These are phyloP conservation scores for Glycine tomentella DNA, from an alignment of 306 rosid species.

Conservation along the genomic window DNA sequence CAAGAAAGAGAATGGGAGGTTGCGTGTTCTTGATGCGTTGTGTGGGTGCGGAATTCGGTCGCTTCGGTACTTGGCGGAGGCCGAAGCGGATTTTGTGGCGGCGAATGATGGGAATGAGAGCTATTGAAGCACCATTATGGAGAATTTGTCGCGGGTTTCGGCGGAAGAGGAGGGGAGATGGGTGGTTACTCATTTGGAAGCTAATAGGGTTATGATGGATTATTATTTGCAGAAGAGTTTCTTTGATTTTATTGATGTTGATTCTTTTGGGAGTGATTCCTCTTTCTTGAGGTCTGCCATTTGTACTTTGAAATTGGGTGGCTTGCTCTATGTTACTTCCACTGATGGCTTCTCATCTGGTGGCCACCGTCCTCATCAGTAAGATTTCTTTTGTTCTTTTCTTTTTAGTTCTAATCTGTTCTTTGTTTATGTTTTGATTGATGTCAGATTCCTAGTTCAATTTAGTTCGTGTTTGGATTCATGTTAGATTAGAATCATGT, in stretches of 20 bases:
- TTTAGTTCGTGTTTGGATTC: too few relatives aligned
- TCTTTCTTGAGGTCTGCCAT: constrained; percentile 85
- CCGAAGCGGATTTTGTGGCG: constrained; percentile 79
- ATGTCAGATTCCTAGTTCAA: too few relatives aligned
- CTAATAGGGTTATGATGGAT: constrained; percentile 80
- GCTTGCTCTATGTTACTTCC: constrained; percentile 83
- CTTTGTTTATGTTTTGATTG: too few relatives aligned
- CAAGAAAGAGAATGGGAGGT: constrained; percentile 54
- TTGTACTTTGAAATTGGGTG: constrained; percentile 68
- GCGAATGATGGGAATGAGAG: constrained; percentile 78
- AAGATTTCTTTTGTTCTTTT: constrained; percentile 39
- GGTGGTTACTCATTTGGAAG: constrained; percentile 79
- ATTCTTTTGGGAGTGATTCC: constrained; percentile 96
- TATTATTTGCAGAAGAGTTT: constrained; percentile 72
- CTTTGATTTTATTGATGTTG: constrained; percentile 84
- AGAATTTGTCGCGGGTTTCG: constrained; percentile 59
- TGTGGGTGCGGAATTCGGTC: constrained; percentile 92
- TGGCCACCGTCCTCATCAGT: constrained; percentile 93
- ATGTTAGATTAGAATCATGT: too few relatives aligned
- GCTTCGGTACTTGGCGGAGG: constrained; percentile 74
- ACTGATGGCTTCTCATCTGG: constrained; percentile 92
- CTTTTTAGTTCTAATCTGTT: too few relatives aligned
- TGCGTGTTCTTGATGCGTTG: constrained; percentile 75
- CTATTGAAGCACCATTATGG: constrained; percentile 53
- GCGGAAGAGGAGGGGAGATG: constrained; percentile 56